Evolutionary conservation across 768 basidiomycete genomes (phyloP), one percentile per base, ranked within the genome.

Genomic region (Tylopilus rubrobrunneus): DNA sequence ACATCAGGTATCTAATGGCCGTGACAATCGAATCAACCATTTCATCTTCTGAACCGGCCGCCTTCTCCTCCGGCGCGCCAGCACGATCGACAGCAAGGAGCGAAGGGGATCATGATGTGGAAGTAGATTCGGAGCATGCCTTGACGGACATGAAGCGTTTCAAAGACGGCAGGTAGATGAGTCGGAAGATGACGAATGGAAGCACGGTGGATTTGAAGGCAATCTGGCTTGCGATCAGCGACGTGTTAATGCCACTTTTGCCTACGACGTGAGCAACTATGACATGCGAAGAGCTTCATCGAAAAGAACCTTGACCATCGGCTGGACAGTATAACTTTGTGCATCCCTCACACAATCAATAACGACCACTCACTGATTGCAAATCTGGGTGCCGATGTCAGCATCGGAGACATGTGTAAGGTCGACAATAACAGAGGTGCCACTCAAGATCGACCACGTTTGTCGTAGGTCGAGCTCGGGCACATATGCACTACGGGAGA

Each of bases 171-270:
- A 90, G 78, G 62, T 76, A 91, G 48, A 94, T 73, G 51, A 92
- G 78, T 0, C 90, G 92, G 58, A 90, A 76, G n/a, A 84, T 79
- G 71, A 94, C 78, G 73, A 93, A 92, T 0, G 92, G 92, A 5
- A 94, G 80, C 8, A 90, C 81, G 66, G 96, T 78, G 28, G 87
- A 86, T 27, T 25, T 31, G 29, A 98, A 78, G 34, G 85, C 77
- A 49, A 95, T 94, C 67, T 97, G 94, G 3, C 84, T 90, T 2
- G 78, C 82, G 41, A 98, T 86, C 19, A 98, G 83, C 29, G 96
- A 78, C 2, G 81, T 71, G 64, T 86, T 80, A 56, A 96, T 77
- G 4, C 93, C 94, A 3, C 63, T 57, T 33, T 78, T 71, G 1
- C 94, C 94, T 12, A 87, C 73, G 0, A 83, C 78, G 7, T 25